These are phyloP conservation scores for Sporisorium iseilematis-ciliati DNA, from an alignment of 1,284 basidiomycete genomes.

Conservation along the genomic window DNA sequence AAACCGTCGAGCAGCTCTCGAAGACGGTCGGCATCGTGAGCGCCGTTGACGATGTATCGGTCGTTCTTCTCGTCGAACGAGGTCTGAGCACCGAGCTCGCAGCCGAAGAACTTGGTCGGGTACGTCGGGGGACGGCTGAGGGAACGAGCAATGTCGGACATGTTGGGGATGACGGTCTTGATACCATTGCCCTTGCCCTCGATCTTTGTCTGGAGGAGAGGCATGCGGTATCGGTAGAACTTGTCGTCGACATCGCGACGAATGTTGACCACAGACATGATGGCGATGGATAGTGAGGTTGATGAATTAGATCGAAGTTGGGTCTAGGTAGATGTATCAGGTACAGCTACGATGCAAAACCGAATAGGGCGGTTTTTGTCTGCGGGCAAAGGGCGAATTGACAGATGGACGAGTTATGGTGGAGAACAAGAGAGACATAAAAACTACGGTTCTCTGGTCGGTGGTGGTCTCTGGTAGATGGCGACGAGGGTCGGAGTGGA, in stretches of 20 bases:
- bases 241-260: conserved; percentile 94
- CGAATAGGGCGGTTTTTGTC: conserved; percentile 53
- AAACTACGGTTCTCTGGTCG: conserved; percentile 27
- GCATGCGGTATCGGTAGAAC: conserved; percentile 81
- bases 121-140: conserved; percentile 94
- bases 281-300: conserved; percentile 18
- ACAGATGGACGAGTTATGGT: conserved; percentile 54
- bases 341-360: conserved; percentile 49
- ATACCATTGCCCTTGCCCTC: conserved; percentile 99
- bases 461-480: conserved; percentile 18
- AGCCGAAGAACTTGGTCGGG: conserved; percentile 99
- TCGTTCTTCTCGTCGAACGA: conserved; percentile 96
- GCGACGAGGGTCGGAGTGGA: conserved; percentile 9
- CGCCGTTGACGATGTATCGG: conserved; percentile 98
- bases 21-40: conserved; percentile 90
- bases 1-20: conserved; percentile 95
- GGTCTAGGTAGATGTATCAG: conserved; percentile 31
- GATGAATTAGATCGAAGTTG: not conserved
- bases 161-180: conserved; percentile 86
- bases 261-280: conserved; percentile 86
- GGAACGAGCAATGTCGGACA: conserved; percentile 96
- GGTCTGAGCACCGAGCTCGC: conserved; percentile 97
- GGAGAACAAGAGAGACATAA: conserved; percentile 54
- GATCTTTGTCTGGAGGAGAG: conserved; percentile 92
- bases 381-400: conserved; percentile 50